Evolutionary conservation across 495 filamentous ascomycete species (phyloP), one percentile per base, ranked within the genome.

Genomic region (Lineolata rhizophorae): DNA sequence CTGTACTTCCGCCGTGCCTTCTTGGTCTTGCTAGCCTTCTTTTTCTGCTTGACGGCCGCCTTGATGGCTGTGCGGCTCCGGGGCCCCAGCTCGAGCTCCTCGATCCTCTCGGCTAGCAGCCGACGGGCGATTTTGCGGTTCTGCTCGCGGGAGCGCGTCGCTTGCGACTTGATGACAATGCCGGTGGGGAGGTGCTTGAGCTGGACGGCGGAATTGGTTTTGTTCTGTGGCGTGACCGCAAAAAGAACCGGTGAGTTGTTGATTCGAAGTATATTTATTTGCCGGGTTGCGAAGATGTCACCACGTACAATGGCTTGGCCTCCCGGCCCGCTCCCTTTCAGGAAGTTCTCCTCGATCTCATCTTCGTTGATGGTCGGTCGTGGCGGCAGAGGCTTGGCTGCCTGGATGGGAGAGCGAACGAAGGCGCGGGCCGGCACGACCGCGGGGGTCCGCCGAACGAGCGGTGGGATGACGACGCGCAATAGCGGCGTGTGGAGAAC

Each of bases 201-300:
- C 47, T 97, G 90, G 24, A 95, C 87, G 29, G 87, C 87, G 5
- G 80, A 94, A 40, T 70, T 72, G 15, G 87, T 95, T 73, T 97
- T 97, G 57, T 97, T 97, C 77, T 84, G 33, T 21, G 4, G 8
- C 11, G 1, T 15, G n/a, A 13, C 29, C 11, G 29, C 11, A 11
- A 1, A n/a, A n/a, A n/a, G n/a, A n/a, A n/a, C n/a, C n/a, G n/a
- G n/a, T n/a, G n/a, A n/a, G n/a, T n/a, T n/a, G n/a, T n/a, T n/a
- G n/a, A n/a, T n/a, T n/a, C n/a, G n/a, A n/a, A n/a, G n/a, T n/a
- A n/a, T n/a, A n/a, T n/a, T n/a, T n/a, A n/a, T 17, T 12, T 8
- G 28, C 15, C 28, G 4, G 30, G 10, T 18, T 29, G 12, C 28
- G 17, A 33, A 18, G 30, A 36, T 18, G 18, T 37, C 20, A 35